Evolutionary conservation across 2,329 filamentous ascomycete species (phyloP), one percentile per base, ranked within the genome.

Genomic region (Lecanicillium sp.): DNA sequence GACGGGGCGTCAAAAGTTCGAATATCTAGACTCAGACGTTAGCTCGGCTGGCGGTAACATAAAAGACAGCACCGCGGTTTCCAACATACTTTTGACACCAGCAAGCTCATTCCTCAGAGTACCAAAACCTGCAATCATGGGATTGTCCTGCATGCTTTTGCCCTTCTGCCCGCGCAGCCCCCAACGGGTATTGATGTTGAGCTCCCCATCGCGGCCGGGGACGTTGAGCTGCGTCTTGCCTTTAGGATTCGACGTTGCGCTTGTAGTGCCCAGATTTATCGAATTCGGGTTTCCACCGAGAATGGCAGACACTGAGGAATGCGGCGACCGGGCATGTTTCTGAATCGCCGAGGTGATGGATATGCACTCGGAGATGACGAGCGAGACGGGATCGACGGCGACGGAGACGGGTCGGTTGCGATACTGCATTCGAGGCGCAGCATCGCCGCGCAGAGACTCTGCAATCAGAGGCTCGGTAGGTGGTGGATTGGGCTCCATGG

Each of bases 301-400:
- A 44, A 98, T 98, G 38, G 90, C 90, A 28, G 92, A 88, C 32
- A 98, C 92, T 5, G 89, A 95, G 11, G 89, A 95, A 59, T 96
- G 89, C 34, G 88, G 87, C 72, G 90, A 96, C 48, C 92, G 84
- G 47, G 88, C 85, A 75, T 95, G 83, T 67, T 98, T 98, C 55
- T 94, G 89, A 75, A 98, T 95, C 44, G 89, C 88, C 45, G 90
- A 95, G 12, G 92, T 96, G 65, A 98, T 90, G 33, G 89, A 90
- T 57, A 96, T 96, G 63, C 92, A 98, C 80, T 98, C 92, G 63
- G 90, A 95, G 46, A 94, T 95, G 48, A 98, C 88, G 52, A 98
- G 70, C 35, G 88, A 89, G 41, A 95, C 82, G 2, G 89, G 88
- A 54, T 95, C 86, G 49, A 95, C 83, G 31, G 89, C 86, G 45